These are phyloP conservation scores for Clavispora fructus DNA, from an alignment of 805 yeast genomes.

Conservation along the genomic window DNA sequence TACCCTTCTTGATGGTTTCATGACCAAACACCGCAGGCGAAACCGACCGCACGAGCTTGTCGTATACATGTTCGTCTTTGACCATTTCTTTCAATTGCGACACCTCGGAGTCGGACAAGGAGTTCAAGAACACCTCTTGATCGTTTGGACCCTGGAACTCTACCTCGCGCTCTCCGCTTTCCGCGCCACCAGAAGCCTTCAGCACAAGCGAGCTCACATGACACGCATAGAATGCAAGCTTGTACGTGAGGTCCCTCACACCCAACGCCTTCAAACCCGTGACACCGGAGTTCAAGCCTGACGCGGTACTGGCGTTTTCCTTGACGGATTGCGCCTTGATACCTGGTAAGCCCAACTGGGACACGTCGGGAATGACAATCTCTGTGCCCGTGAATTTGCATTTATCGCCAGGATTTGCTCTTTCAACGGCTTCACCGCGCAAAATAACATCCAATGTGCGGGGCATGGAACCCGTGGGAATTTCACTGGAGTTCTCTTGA, in stretches of 20 bases:
- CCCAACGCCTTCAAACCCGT: slow-evolving; percentile 89
- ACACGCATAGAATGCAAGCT: slow-evolving; percentile 85
- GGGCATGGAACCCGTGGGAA: slow-evolving; percentile 99
- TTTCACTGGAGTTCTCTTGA: slow-evolving; percentile 94
- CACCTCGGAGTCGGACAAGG: slow-evolving; percentile 76
- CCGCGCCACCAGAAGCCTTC: slow-evolving; percentile 18
- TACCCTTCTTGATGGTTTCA: slow-evolving; percentile 88
- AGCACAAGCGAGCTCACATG: slow-evolving; percentile 68
- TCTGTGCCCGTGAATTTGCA: slow-evolving; percentile 92
- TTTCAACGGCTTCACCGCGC: slow-evolving; percentile 90
- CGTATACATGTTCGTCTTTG: slow-evolving; percentile 77
- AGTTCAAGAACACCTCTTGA: slow-evolving; percentile 74
- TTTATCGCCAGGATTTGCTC: slow-evolving; percentile 96
- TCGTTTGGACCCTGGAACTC: slow-evolving; percentile 52
- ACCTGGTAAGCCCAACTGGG: slow-evolving; percentile 94
- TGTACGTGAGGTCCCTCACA: slow-evolving; percentile 88
- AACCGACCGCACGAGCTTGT: slow-evolving; percentile 77
- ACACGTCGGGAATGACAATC: slow-evolving; percentile 89
- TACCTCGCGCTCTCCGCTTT: slow-evolving; percentile 19
- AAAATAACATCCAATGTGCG: slow-evolving; percentile 88
- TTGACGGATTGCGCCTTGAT: slow-evolving; percentile 79
- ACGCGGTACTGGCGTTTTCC: slow-evolving; percentile 57
- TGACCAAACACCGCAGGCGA: slow-evolving; percentile 98
- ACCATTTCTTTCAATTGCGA: slow-evolving; percentile 86
- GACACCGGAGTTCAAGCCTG: slow-evolving; percentile 78